These are phyloP conservation scores for Mycogone perniciosa DNA, from an alignment of 2,329 filamentous ascomycete species.

Conservation along the genomic window DNA sequence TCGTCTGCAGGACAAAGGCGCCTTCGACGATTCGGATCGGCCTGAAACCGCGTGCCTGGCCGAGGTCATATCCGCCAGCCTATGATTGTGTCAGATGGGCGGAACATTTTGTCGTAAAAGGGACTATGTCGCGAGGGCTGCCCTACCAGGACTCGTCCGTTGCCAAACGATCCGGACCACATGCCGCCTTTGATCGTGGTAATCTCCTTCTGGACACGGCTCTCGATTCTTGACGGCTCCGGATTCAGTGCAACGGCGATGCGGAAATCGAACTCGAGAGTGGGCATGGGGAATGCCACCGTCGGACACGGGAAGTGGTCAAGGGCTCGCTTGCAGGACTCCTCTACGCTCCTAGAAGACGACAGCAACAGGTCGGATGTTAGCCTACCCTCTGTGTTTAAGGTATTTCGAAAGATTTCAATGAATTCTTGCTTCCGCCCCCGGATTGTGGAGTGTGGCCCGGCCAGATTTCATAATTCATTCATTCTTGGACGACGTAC, in stretches of 20 bases:
- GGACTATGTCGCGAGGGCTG: not conserved
- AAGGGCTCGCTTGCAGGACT: slow-evolving; percentile 32
- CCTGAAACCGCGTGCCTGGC: slow-evolving; percentile 34
- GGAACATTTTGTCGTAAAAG: not conserved
- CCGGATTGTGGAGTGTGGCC: no score
- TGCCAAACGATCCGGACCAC: slow-evolving; percentile 44
- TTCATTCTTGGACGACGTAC: slow-evolving; percentile 5
- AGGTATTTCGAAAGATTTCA: not conserved
- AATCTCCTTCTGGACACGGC: slow-evolving; percentile 41
- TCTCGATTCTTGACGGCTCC: slow-evolving; percentile 37
- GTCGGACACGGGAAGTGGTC: slow-evolving; percentile 37
- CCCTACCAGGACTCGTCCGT: slow-evolving; percentile 39
- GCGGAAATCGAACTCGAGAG: slow-evolving; percentile 44
- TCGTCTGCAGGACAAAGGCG: slow-evolving; percentile 43
- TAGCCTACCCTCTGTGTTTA: not conserved
- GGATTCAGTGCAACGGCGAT: slow-evolving; percentile 41
- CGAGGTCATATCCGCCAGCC: slow-evolving; percentile 38
- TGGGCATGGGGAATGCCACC: slow-evolving; percentile 39
- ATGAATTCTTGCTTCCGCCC: no score
- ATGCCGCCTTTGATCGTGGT: slow-evolving; percentile 41
- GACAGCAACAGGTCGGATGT: slow-evolving; percentile 14
- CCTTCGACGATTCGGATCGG: slow-evolving; percentile 41
- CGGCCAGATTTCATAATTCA: no score
- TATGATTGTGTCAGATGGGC: slow-evolving; percentile 21
- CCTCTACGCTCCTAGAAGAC: slow-evolving; percentile 28